Base-by-base conservation (phyloP, 768 basidiomycete genomes). In the Heimioporus sp. region DNA sequence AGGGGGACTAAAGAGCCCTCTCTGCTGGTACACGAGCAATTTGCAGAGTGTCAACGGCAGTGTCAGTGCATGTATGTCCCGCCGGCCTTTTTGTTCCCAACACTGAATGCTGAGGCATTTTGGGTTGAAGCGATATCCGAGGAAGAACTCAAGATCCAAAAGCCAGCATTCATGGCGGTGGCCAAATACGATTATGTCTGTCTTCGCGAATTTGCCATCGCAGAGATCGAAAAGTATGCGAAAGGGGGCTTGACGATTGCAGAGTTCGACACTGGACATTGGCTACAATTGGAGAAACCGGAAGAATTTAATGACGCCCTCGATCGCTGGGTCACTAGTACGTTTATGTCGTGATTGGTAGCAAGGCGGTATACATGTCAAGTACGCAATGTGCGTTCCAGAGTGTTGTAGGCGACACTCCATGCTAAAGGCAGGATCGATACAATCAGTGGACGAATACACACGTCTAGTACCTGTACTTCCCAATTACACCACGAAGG, bases 261-360 rank as follows among this genome's bases (percentile, higher is more conserved):
- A 47, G 70, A 69, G 46, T 70, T 72, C 28, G 69, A 74, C 31
- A 57, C 64, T 3, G 72, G 69, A 2, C 76, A 78, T 48, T 78
- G 73, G 71, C 55, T 65, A 10, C 64, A 65, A 4, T 48, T 76
- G 54, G 70, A 71, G 45, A 62, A 57, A 24, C 60, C 70, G 0
- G 66, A 70, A 19, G 61, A 65, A 37, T 56, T 75, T 31, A 77
- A 75, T 41, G 51, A 55, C 7, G 66, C 63, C n/a, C 66, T 76
- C 34, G 53, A 66, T 30, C 56, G 51, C n/a, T 76, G 74, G 74
- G 52, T 64, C 31, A 43, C 40, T 16, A 53, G 46, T 40, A 62
- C 52, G 4, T 66, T 66, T 24, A 42, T 40, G 8, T 43, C 55
- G 31, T 64, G 47, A 62, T 15, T 12, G 17, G 2, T 10, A 31